These are phyloP conservation scores for Ogataea minuta DNA, from an alignment of 805 yeast species.

Conservation along the genomic window DNA sequence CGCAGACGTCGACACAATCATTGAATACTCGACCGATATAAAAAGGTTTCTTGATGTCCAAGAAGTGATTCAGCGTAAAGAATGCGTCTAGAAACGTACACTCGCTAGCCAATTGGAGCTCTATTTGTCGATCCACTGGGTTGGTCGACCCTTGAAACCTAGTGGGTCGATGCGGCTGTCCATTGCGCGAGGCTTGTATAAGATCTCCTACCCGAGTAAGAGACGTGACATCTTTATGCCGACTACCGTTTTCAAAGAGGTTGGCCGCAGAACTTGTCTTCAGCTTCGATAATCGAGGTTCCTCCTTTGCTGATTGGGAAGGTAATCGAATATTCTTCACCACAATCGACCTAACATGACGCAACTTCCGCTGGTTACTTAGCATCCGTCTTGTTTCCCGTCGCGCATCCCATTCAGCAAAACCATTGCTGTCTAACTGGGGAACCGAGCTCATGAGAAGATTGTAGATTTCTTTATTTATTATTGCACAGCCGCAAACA, in stretches of 20 bases:
- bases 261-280: constrained; percentile 15
- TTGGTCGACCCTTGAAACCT: constrained; percentile 16
- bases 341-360: constrained; percentile 26
- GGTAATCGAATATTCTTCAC: constrained; percentile 18
- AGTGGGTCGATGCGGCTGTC: neutral
- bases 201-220: constrained; percentile 16
- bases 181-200: constrained; percentile 5
- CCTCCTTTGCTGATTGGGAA: neutral
- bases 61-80: constrained; percentile 34
- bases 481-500: neutral
- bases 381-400: neutral
- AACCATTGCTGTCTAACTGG: constrained; percentile 10
- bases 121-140: constrained; percentile 28
- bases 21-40: constrained; percentile 36
- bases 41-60: constrained; percentile 28
- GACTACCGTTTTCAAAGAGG: neutral
- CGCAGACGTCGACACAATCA: constrained; percentile 26
- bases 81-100: constrained; percentile 34
- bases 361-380: constrained; percentile 22
- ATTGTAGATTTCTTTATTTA: neutral
- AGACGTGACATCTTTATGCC: constrained; percentile 4
- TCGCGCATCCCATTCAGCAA: constrained; percentile 9
- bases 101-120: constrained; percentile 30
- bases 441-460: constrained; percentile 23
- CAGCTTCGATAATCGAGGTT: constrained; percentile 3